Evolutionary conservation across 2,329 filamentous ascomycete species (phyloP).

Genomic region (Diplodia corticola): DNA sequence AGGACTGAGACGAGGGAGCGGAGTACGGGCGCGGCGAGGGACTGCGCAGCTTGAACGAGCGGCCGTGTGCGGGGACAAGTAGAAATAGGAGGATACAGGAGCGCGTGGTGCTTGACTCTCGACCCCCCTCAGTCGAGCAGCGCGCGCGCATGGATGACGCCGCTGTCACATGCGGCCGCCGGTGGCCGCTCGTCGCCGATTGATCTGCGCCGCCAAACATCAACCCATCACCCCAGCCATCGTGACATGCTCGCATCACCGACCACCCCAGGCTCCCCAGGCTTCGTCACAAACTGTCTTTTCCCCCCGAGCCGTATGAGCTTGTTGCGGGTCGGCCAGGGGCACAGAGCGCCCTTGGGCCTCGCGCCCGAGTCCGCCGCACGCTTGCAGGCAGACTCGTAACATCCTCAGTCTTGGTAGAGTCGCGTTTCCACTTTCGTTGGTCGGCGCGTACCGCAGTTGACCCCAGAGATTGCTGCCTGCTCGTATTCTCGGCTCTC

Average conservation of each 20-base stretch:
- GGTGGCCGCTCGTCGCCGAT: background rate
- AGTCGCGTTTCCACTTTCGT: background rate
- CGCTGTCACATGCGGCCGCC: constrained; percentile 12
- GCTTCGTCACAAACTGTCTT: background rate
- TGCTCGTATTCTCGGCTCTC: background rate
- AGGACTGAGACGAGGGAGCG: background rate
- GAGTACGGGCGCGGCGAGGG: background rate
- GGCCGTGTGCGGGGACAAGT: background rate
- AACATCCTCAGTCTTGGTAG: background rate
- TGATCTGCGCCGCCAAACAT: constrained; percentile 12
- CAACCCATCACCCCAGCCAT: constrained; percentile 7
- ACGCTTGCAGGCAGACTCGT: background rate
- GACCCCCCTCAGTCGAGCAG: constrained; percentile 5
- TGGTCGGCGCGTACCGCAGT: background rate
- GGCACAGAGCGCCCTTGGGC: background rate
- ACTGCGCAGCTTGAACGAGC: background rate
- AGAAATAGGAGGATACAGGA: constrained; percentile 18
- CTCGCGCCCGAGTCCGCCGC: background rate
- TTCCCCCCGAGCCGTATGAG: too few species aligned
- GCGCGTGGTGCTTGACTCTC: constrained; percentile 11
- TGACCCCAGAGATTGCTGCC: background rate
- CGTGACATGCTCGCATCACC: background rate
- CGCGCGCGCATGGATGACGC: constrained; percentile 8
- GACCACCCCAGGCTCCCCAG: background rate
- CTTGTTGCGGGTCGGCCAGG: background rate